Evolutionary conservation across 306 rosid genomes (phyloP).

Genomic region (Rosa multiflora): DNA sequence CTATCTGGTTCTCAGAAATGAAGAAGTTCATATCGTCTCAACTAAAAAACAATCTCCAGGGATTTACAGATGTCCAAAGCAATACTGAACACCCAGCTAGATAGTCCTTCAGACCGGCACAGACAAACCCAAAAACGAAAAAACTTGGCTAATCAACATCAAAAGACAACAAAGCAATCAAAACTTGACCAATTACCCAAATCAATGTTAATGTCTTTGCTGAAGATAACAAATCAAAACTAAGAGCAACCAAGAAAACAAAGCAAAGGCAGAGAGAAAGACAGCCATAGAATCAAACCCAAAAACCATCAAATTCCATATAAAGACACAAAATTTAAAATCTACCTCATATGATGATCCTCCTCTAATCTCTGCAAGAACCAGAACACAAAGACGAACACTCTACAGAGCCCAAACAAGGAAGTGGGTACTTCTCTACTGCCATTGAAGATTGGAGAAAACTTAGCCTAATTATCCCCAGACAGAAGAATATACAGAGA

Average conservation of each 20-base stretch:
- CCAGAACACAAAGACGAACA: slow-evolving; percentile 5
- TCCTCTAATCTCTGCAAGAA: slow-evolving; percentile 18
- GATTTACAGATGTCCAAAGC: not conserved
- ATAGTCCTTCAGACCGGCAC: not conserved
- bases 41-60: not conserved
- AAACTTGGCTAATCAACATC: not conserved
- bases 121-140: not conserved
- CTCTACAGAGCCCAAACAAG: slow-evolving; percentile 8
- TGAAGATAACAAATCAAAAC: not conserved
- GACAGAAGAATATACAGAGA: slow-evolving; percentile 17
- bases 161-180: not conserved
- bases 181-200: not conserved
- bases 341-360: slow-evolving; percentile 24
- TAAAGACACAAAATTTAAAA: not conserved
- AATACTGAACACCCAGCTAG: not conserved
- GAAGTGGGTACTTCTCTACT: slow-evolving; percentile 24
- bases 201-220: not conserved
- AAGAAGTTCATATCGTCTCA: not conserved
- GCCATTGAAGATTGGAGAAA: slow-evolving; percentile 25
- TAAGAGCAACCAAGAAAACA: not conserved
- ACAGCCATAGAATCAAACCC: not conserved
- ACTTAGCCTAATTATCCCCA: slow-evolving; percentile 23
- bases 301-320: not conserved
- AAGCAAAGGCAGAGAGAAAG: not conserved
- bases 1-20: not conserved